Base-by-base conservation (phyloP, 2,329 filamentous ascomycete genomes). In the Diaporthe citrichinensis region DNA sequence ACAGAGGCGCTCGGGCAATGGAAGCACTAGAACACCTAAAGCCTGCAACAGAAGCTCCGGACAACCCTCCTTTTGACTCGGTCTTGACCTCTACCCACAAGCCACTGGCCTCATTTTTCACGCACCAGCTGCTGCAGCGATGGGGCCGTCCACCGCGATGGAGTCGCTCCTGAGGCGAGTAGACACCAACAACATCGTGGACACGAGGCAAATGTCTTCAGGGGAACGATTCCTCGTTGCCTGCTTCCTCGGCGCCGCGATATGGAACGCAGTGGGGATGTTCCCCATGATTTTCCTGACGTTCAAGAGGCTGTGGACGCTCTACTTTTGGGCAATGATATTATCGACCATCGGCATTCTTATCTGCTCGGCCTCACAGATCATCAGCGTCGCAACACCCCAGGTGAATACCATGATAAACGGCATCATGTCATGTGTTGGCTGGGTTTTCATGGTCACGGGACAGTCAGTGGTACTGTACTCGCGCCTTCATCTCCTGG, bases 391-490 rank as follows among this genome's bases (percentile, higher is more conserved):
- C 20, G 49, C 39, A n/a, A 34, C 55, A n/a, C 72, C 61, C 3
- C 28, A 44, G 39, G 41, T 74, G 14, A 44, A 51, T 7, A 20
- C 5, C 4, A 36, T 69, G 46, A 31, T 74, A 9, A 49, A 57
- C 20, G 55, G 51, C 14, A 25, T 55, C 10, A 25, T 74, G 7
- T 39, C 28, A 14, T 55, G 46, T 7, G 76, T 89, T 53, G 88
- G 88, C 1, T 90, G 89, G 89, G 88, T 85, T 78, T 80, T 83
- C 4, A 89, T 91, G 88, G 85, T 91, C 1, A 89, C 88, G 25
- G 89, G 89, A 0, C 88, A 90, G 78, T 86, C 87, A 0, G 78
- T 90, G n/a, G 89, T 91, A 4, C 83, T 91, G 4, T 91, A 89
- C 82, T 90, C 88, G 3, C 86, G 89, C 23, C 84, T 91, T 1